Evolutionary conservation across 495 filamentous ascomycete genomes (phyloP), one percentile per base, ranked within the genome.

Genomic region (Hypoxylon trugodes): DNA sequence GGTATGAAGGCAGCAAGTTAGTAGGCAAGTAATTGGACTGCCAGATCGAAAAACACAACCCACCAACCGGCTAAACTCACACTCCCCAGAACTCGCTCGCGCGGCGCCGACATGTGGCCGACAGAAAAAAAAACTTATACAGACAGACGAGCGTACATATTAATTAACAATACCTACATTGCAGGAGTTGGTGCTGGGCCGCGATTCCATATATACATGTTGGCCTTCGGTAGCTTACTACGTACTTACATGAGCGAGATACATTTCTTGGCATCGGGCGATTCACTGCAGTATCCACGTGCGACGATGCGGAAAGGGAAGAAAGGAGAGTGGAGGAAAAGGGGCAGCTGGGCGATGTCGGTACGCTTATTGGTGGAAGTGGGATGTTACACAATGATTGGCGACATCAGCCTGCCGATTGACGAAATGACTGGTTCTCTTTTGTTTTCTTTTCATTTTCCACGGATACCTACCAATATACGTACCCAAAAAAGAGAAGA

Each of bases 391-490:
- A 61, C 64, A 16, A 61, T 61, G 57, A 67, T 67, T 67, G 58
- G 58, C 64, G 64, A 67, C 58, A 67, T 67, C 52, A 26, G 52
- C 47, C 51, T 61, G 47, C 51, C 64, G 64, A 67, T 67, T 67
- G 64, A 67, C 64, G 64, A 67, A 61, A 67, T 66, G 55, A 54
- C 52, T 66, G 37, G 64, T 61, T 37, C 49, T 30, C 46, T 53
- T 52, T 53, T 48, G 28, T 21, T 40, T 18, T 22, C 16, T 4
- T 22, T 22, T 42, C 24, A 8, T 22, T 5, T 41, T 13, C 13
- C 10, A 3, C 37, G n/a, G n/a, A n/a, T n/a, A n/a, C n/a, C n/a
- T n/a, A n/a, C n/a, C n/a, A n/a, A n/a, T n/a, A n/a, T n/a, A n/a
- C n/a, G n/a, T n/a, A n/a, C n/a, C n/a, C n/a, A n/a, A n/a, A n/a